A percentile compares a stretch with the other conserved stretches of the same genome.
Evolutionary conservation across 192 early-diverging fungal species (phyloP).

Genomic region (Glomus cerebriforme): DNA sequence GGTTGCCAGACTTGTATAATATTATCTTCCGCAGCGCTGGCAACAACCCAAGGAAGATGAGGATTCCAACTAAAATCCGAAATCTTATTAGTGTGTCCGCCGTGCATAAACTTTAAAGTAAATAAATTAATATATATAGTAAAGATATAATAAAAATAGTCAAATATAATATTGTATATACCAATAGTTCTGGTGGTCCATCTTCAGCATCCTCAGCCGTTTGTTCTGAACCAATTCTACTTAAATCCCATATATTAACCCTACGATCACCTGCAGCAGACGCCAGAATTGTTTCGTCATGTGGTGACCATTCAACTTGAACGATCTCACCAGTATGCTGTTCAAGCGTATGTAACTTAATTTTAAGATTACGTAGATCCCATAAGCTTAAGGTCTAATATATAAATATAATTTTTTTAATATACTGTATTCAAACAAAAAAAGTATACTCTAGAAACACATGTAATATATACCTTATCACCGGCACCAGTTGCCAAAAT

Average conservation of each 20-base stretch:
- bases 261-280: conserved; percentile 89
- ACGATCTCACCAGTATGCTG: conserved; percentile 90
- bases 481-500: conserved; percentile 92
- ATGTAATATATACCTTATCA: conserved; percentile 68
- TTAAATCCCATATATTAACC: conserved; percentile 93
- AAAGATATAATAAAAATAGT: background rate
- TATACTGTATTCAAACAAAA: too few species aligned
- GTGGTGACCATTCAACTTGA: conserved; percentile 92
- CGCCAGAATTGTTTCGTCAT: conserved; percentile 88
- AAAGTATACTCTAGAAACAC: background rate
- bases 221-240: conserved; percentile 93
- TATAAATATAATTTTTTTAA: conserved; percentile 5
- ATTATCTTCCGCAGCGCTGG: conserved; percentile 95
- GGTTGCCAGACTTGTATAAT: conserved; percentile 99
- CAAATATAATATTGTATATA: conserved; percentile 34
- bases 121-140: background rate
- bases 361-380: conserved; percentile 93
- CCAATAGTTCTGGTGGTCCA: conserved; percentile 94
- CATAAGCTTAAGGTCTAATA: conserved; percentile 84
- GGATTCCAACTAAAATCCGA: conserved; percentile 96
- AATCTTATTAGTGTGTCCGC: conserved; percentile 96
- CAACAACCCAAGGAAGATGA: conserved; percentile 91
- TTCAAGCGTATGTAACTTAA: conserved; percentile 83
- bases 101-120: conserved; percentile 85
- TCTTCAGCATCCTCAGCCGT: conserved; percentile 95